Evolutionary conservation across 306 rosid species (phyloP).

Genomic region (Dalbergia oliveri): DNA sequence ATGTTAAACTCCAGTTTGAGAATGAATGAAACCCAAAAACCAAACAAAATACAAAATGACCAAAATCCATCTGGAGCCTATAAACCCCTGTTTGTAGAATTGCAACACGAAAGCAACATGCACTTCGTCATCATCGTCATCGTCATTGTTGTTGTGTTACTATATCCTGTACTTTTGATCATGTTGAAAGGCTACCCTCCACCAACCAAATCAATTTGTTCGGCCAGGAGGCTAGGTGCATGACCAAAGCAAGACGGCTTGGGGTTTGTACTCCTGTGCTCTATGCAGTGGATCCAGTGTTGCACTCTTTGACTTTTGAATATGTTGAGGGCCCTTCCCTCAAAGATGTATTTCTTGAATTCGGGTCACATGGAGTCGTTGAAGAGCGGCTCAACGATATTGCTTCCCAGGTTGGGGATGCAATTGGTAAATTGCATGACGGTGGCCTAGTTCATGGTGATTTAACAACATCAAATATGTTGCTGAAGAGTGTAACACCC

Average conservation of each 20-base stretch:
- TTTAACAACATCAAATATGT: slow-evolving; percentile 90
- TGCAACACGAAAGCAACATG: too few species aligned
- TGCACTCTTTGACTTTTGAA: slow-evolving; percentile 78
- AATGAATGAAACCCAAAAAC: too few species aligned
- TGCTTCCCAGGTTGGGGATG: slow-evolving; percentile 80
- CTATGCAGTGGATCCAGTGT: slow-evolving; percentile 69
- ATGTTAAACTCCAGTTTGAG: too few species aligned
- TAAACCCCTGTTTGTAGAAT: too few species aligned
- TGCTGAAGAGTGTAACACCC: slow-evolving; percentile 63
- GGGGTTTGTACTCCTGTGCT: slow-evolving; percentile 82
- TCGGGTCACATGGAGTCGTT: slow-evolving; percentile 57
- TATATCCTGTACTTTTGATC: neutral
- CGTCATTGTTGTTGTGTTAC: neutral
- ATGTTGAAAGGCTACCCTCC: neutral
- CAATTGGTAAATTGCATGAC: slow-evolving; percentile 83
- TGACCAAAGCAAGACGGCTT: slow-evolving; percentile 89
- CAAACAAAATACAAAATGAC: too few species aligned
- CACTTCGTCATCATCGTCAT: too few species aligned
- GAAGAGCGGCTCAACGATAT: slow-evolving; percentile 61
- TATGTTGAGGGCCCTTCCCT: slow-evolving; percentile 77
- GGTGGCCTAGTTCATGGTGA: slow-evolving; percentile 91
- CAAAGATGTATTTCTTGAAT: slow-evolving; percentile 77
- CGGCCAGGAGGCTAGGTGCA: slow-evolving; percentile 93
- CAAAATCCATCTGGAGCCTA: too few species aligned
- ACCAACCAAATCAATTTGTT: neutral